A percentile compares a stretch with the other conserved stretches of the same genome.
Conservation (phyloP, 2,329 filamentous ascomycete genomes). For the Aspergillus neoniger region DNA sequence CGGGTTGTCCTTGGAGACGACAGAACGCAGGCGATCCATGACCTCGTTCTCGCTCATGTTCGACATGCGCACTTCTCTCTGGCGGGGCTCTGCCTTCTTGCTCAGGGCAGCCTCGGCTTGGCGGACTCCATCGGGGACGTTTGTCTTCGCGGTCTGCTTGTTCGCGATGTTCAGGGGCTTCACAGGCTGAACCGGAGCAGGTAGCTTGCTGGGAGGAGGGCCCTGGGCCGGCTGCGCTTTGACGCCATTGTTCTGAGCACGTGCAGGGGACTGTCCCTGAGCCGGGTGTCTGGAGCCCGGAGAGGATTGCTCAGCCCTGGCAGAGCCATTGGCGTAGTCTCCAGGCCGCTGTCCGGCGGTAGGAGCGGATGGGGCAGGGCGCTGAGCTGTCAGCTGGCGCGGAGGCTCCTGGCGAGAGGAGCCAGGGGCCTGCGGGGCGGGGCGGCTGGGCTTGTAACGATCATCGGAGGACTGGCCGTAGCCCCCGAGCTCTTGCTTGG, state of each 20-base stretch:
- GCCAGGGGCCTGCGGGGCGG: constrained; percentile 75
- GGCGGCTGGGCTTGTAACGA: constrained; percentile 82
- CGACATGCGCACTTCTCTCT: constrained; percentile 96
- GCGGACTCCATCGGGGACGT: constrained; percentile 68
- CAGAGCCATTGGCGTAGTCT: constrained; percentile 31
- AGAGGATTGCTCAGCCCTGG: constrained; percentile 23
- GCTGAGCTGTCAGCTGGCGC: constrained; percentile 68
- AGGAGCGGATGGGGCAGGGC: constrained; percentile 77
- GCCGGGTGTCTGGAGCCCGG: constrained; percentile 34
- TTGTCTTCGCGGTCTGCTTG: constrained; percentile 59
- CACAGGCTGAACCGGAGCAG: constrained; percentile 59
- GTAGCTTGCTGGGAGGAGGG: constrained; percentile 60
- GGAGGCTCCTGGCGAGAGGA: constrained; percentile 53
- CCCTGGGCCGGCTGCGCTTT: constrained; percentile 43
- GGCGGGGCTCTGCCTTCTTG: constrained; percentile 73
- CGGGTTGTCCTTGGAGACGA: constrained; percentile 93
- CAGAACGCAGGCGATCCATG: constrained; percentile 91
- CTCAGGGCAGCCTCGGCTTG: constrained; percentile 87
- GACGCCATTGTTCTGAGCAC: constrained; percentile 49
- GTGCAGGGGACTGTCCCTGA: constrained; percentile 44
- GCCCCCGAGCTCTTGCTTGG: constrained; percentile 86
- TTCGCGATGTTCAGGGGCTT: constrained; percentile 77
- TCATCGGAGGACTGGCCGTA: constrained; percentile 55
- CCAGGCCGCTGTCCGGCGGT: constrained; percentile 36
- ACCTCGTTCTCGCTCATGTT: constrained; percentile 97